These are phyloP conservation scores for Lentinula raphanica DNA, from an alignment of 768 basidiomycete species.

Conservation along the genomic window DNA sequence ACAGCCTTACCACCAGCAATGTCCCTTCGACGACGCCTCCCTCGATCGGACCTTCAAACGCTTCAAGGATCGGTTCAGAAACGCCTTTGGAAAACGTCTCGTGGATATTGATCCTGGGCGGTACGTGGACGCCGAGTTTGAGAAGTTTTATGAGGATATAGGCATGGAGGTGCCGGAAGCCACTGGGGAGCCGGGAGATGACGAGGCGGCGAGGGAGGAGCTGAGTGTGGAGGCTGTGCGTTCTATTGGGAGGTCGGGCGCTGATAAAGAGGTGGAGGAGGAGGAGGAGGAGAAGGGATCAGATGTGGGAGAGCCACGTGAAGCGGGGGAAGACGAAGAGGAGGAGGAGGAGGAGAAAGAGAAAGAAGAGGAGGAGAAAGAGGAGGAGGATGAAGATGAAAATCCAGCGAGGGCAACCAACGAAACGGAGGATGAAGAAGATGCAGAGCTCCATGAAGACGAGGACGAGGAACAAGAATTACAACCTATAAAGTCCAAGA, in stretches of 20 bases:
- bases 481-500: neutral
- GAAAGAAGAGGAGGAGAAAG: neutral
- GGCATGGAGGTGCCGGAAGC: constrained; percentile 29
- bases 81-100: constrained; percentile 38
- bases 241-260: neutral
- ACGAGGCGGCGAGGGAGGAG: constrained; percentile 16
- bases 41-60: constrained; percentile 50
- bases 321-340: neutral
- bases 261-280: neutral
- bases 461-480: neutral
- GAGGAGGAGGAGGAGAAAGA: too few relatives aligned
- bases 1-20: constrained; percentile 37
- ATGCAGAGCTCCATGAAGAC: neutral
- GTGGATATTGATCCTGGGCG: constrained; percentile 29
- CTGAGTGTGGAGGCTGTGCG: constrained; percentile 21
- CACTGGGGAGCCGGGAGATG: constrained; percentile 13
- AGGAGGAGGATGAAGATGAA: neutral
- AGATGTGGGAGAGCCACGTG: neutral
- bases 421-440: neutral
- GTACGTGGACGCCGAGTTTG: constrained; percentile 34
- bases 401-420: neutral
- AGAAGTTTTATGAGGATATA: constrained; percentile 36
- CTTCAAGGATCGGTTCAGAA: constrained; percentile 44
- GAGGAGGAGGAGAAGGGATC: neutral
- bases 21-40: constrained; percentile 49